Percentiles rank a stretch among this genome's conserved stretches.
These are phyloP conservation scores for Colletotrichum chrysophilum DNA, from an alignment of 2,329 filamentous ascomycete species.

Conservation along the genomic window DNA sequence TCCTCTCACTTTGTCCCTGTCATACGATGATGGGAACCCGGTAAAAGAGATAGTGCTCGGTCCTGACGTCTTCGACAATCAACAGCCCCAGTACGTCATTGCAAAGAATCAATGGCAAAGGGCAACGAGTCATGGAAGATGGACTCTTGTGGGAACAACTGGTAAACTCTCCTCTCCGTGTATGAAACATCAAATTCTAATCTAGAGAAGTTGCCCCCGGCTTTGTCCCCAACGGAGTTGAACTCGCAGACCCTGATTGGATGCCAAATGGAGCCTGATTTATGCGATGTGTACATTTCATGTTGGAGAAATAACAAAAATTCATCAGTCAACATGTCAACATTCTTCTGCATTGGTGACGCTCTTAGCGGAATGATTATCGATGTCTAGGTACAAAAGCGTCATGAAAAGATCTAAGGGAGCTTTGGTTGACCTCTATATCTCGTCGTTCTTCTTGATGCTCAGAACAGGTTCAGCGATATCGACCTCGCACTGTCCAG, in stretches of 20 bases:
- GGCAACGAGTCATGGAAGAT: constrained; percentile 48
- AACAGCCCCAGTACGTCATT: constrained; percentile 50
- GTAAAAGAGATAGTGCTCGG: constrained; percentile 42
- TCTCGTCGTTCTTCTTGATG: constrained; percentile 11
- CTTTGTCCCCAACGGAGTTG: background rate
- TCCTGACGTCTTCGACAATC: constrained; percentile 43
- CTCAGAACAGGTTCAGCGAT: constrained; percentile 30
- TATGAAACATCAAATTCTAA: background rate
- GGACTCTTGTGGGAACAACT: constrained; percentile 51
- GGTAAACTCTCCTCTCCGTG: background rate
- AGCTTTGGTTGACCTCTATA: background rate
- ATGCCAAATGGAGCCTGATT: background rate
- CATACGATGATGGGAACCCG: constrained; percentile 45
- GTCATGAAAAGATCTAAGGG: background rate
- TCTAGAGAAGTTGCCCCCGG: background rate
- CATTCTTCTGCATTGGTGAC: background rate
- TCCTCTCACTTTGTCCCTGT: constrained; percentile 50
- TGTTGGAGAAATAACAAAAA: accelerated
- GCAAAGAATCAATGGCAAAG: constrained; percentile 49
- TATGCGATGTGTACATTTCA: too few relatives aligned
- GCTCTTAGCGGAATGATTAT: background rate
- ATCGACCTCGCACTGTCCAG: constrained; percentile 29
- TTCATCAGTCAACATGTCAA: background rate
- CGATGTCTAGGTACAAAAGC: background rate
- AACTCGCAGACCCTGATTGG: background rate